Percentiles rank a stretch among this genome's conserved stretches.
These are phyloP conservation scores for Tolypocladium amazonense DNA, from an alignment of 2,329 filamentous ascomycete species.

Conservation along the genomic window DNA sequence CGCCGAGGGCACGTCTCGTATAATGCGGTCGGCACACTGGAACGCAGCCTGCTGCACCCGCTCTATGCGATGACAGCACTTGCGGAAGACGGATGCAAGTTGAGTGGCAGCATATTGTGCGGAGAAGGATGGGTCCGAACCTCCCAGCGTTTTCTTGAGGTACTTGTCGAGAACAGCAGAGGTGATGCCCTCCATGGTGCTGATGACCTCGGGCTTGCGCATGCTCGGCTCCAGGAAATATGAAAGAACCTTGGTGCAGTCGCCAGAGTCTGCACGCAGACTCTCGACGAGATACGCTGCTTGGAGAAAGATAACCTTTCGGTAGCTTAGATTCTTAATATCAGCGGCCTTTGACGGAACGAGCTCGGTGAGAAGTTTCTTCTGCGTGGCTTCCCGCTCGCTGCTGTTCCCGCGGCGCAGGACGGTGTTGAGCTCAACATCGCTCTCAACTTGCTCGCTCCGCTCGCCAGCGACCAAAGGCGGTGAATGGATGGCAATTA, in stretches of 20 bases:
- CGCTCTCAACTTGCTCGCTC: slow-evolving; percentile 84
- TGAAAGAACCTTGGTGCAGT: slow-evolving; percentile 78
- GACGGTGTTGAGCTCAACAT: slow-evolving; percentile 93
- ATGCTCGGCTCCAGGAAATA: slow-evolving; percentile 94
- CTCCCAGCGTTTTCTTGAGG: slow-evolving; percentile 61
- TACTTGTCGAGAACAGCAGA: slow-evolving; percentile 70
- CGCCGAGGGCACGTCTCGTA: slow-evolving; percentile 75
- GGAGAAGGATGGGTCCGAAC: slow-evolving; percentile 68
- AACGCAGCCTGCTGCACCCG: slow-evolving; percentile 84
- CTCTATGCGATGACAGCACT: slow-evolving; percentile 88
- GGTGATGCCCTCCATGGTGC: slow-evolving; percentile 53
- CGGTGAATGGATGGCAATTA: slow-evolving; percentile 78
- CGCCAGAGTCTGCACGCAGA: slow-evolving; percentile 72
- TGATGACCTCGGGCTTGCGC: slow-evolving; percentile 52
- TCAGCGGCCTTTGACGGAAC: slow-evolving; percentile 69
- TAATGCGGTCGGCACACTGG: slow-evolving; percentile 73
- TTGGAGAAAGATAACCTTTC: slow-evolving; percentile 85
- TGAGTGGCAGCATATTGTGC: slow-evolving; percentile 84
- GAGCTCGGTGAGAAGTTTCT: slow-evolving; percentile 62
- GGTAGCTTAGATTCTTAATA: slow-evolving; percentile 74
- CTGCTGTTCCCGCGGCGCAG: slow-evolving; percentile 75
- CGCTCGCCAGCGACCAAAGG: slow-evolving; percentile 82
- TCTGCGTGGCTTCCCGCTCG: slow-evolving; percentile 69
- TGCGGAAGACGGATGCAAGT: slow-evolving; percentile 72
- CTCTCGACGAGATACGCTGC: slow-evolving; percentile 84